Conservation (phyloP, 2,329 filamentous ascomycete genomes). For the Cladosporium sp. region DNA sequence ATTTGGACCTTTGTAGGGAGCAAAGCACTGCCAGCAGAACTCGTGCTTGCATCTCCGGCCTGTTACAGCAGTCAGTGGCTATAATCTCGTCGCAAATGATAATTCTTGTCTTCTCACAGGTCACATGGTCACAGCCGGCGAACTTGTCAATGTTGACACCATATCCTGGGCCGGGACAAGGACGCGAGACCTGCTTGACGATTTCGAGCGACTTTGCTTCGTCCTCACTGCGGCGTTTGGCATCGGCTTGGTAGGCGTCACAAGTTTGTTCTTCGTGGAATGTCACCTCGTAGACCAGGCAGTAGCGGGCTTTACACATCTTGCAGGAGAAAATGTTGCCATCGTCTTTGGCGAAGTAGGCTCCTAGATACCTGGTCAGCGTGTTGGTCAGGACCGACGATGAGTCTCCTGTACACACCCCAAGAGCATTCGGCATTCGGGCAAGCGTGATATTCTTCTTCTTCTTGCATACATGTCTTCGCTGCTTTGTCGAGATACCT, state of each 20-base stretch:
- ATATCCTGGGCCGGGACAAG: conserved; percentile 23
- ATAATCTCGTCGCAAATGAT: too few species aligned
- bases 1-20: conserved; percentile 7
- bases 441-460: conserved; percentile 14
- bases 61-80: too few species aligned
- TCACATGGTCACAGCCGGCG: conserved; percentile 31
- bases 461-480: conserved; percentile 5
- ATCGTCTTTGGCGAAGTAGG: conserved; percentile 23
- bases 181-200: conserved; percentile 22
- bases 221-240: neutral
- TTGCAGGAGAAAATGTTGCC: conserved; percentile 31
- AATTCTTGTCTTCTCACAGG: conserved; percentile 23
- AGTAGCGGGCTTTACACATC: conserved; percentile 25
- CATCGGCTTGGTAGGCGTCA: conserved; percentile 18
- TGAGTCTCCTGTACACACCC: neutral
- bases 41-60: conserved; percentile 25
- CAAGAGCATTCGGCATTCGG: conserved; percentile 7
- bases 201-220: conserved; percentile 9
- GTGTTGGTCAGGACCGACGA: neutral
- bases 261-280: conserved; percentile 30
- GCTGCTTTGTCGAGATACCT: conserved; percentile 22
- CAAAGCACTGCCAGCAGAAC: conserved; percentile 31
- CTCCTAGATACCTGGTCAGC: conserved; percentile 12
- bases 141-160: conserved; percentile 27
- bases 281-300: conserved; percentile 24